Evolutionary conservation across 106 monocot genomes (phyloP).

Genomic region (Allium sativum): DNA sequence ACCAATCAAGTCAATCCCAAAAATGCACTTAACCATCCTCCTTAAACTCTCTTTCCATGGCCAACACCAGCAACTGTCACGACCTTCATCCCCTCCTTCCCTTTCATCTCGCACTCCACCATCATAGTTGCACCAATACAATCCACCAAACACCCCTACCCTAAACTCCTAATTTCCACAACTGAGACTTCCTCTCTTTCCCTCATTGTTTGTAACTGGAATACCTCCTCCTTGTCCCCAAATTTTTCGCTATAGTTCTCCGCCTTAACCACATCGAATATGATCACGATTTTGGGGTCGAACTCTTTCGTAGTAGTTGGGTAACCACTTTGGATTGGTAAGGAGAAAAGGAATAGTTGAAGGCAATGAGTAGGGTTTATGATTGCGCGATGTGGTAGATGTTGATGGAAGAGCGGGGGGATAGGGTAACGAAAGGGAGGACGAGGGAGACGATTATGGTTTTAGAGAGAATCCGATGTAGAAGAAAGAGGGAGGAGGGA

Average conservation of each 20-base stretch:
- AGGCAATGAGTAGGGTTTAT: background rate
- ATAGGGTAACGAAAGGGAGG: no score
- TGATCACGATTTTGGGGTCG: conserved; percentile 24
- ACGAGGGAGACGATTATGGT: no score
- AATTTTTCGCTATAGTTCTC: conserved; percentile 40
- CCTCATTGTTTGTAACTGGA: conserved; percentile 64
- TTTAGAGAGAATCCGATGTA: no score
- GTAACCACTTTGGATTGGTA: conserved; percentile 55
- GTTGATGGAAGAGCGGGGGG: no score
- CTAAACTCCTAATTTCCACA: conserved; percentile 20
- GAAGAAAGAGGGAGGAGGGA: no score
- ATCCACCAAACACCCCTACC: conserved; percentile 61
- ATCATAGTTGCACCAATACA: conserved; percentile 58
- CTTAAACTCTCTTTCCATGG: conserved; percentile 15
- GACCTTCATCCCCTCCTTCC: conserved; percentile 34
- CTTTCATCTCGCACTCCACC: conserved; percentile 58
- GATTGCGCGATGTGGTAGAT: no score
- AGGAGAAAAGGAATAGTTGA: conserved; percentile 29
- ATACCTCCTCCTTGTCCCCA: conserved; percentile 32
- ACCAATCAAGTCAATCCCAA: conserved; percentile 20
- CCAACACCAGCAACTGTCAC: conserved; percentile 53
- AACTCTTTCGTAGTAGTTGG: conserved; percentile 30
- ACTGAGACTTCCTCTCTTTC: conserved; percentile 14
- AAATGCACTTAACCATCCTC: conserved; percentile 6
- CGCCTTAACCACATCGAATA: conserved; percentile 47